Evolutionary conservation across 306 rosid species (phyloP).

Genomic region (Quercus gilva): DNA sequence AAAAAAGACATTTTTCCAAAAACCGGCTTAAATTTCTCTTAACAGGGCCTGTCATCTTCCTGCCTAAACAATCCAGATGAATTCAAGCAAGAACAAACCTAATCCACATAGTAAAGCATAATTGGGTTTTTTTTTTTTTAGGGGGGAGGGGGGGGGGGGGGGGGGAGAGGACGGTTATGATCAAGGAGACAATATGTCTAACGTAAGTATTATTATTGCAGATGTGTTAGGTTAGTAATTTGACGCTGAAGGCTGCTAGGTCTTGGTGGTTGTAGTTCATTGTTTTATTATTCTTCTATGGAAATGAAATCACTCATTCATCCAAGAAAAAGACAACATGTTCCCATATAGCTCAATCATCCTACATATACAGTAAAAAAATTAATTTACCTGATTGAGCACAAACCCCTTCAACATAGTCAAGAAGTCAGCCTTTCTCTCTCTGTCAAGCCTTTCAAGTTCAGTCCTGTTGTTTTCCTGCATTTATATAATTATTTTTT

Average conservation of each 20-base stretch:
- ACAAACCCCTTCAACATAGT: slow-evolving; percentile 92
- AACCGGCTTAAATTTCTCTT: not conserved
- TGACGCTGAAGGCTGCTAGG: no score
- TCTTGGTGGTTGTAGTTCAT: no score
- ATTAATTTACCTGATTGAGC: slow-evolving; percentile 70
- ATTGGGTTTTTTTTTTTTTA: no score
- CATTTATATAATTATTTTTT: slow-evolving; percentile 21
- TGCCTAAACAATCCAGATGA: not conserved
- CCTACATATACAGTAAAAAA: not conserved
- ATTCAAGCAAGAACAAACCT: not conserved
- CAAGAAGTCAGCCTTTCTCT: slow-evolving; percentile 73
- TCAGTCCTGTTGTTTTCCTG: slow-evolving; percentile 93
- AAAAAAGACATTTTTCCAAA: not conserved
- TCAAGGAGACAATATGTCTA: not conserved
- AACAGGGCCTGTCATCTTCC: not conserved
- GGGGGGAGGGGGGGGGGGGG: no score
- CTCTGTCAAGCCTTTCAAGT: slow-evolving; percentile 83
- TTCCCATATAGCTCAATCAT: not conserved
- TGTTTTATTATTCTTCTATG: no score
- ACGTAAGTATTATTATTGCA: no score
- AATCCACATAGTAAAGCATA: not conserved
- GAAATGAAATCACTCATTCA: no score
- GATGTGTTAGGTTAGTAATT: no score
- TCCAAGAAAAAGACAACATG: not conserved
- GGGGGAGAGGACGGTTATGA: not conserved